These are phyloP conservation scores for Venturia oleaginea DNA, from an alignment of 2,329 filamentous ascomycete species.

Conservation along the genomic window DNA sequence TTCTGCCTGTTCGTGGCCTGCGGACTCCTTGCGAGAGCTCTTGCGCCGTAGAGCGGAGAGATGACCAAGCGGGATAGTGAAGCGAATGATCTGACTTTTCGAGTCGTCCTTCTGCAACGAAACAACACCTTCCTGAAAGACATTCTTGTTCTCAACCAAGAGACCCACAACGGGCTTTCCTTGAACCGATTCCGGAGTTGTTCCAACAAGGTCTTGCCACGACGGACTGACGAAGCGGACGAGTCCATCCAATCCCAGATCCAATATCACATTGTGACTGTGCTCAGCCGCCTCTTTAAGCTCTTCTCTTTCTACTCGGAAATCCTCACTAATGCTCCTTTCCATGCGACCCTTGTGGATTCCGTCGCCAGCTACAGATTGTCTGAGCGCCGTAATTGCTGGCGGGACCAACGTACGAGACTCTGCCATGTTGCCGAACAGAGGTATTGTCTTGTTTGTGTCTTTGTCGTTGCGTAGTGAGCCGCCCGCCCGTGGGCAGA, in stretches of 20 bases:
- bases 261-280: conserved; percentile 91
- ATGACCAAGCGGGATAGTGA: conserved; percentile 61
- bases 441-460: not conserved
- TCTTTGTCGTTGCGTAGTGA: not conserved
- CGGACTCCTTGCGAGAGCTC: conserved; percentile 11
- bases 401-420: conserved; percentile 5
- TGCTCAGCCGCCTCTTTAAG: conserved; percentile 92
- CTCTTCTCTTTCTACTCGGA: conserved; percentile 86
- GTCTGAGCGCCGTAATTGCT: conserved; percentile 12
- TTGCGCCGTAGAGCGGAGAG: conserved; percentile 51
- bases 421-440: not conserved
- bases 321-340: conserved; percentile 71
- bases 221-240: conserved; percentile 96
- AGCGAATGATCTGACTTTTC: conserved; percentile 80
- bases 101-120: conserved; percentile 90
- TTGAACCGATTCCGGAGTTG: conserved; percentile 59
- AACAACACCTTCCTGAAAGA: conserved; percentile 76
- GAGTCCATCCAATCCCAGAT: conserved; percentile 80
- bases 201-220: conserved; percentile 89
- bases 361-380: conserved; percentile 10
- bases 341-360: conserved; percentile 35
- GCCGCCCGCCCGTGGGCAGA: conserved; percentile 8
- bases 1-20: conserved; percentile 22
- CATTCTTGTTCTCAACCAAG: conserved; percentile 60
- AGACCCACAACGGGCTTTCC: conserved; percentile 74